A percentile compares a stretch with the other conserved stretches of the same genome.
Conservation (phyloP, 768 basidiomycete genomes). For the Pulveroboletus ravenelii region DNA sequence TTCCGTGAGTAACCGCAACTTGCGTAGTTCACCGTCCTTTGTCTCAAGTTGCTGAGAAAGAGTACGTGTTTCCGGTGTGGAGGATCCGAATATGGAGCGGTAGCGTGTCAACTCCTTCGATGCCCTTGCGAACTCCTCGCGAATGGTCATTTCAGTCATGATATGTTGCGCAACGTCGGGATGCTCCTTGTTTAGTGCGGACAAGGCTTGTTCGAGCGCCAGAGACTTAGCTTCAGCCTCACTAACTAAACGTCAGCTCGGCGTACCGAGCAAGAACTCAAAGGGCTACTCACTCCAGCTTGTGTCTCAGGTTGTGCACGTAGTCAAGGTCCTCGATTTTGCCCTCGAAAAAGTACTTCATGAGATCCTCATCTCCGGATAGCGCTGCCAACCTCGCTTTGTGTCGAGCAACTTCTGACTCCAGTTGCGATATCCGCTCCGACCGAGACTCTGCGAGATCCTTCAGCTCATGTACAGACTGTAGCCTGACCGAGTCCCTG, state of each 20-base stretch:
- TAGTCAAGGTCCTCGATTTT: conserved; percentile 49
- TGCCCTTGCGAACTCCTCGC: conserved; percentile 43
- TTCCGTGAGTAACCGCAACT: conserved; percentile 55
- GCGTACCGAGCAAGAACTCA: not conserved
- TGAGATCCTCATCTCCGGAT: conserved; percentile 63
- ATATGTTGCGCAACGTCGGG: conserved; percentile 51
- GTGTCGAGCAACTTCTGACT: conserved; percentile 68
- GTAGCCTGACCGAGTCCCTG: conserved; percentile 53
- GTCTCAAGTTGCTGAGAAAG: conserved; percentile 53
- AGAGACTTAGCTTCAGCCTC: conserved; percentile 45
- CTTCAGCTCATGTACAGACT: conserved; percentile 62
- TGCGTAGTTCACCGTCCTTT: conserved; percentile 66
- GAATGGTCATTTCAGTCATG: conserved; percentile 46
- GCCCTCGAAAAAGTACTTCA: conserved; percentile 62
- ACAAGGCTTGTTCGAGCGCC: conserved; percentile 50
- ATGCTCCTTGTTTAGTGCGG: conserved; percentile 40
- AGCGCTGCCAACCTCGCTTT: conserved; percentile 76
- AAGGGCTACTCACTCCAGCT: conserved; percentile 45
- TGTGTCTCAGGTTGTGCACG: conserved; percentile 48
- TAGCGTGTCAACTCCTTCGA: conserved; percentile 55
- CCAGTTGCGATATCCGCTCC: conserved; percentile 69
- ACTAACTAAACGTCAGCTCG: conserved; percentile 34
- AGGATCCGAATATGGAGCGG: conserved; percentile 58
- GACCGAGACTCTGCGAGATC: conserved; percentile 58
- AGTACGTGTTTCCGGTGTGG: conserved; percentile 44